phyloP scores from a whole-genome alignment of 2,329 filamentous ascomycete species.

The Botrytis aclada region DNA sequence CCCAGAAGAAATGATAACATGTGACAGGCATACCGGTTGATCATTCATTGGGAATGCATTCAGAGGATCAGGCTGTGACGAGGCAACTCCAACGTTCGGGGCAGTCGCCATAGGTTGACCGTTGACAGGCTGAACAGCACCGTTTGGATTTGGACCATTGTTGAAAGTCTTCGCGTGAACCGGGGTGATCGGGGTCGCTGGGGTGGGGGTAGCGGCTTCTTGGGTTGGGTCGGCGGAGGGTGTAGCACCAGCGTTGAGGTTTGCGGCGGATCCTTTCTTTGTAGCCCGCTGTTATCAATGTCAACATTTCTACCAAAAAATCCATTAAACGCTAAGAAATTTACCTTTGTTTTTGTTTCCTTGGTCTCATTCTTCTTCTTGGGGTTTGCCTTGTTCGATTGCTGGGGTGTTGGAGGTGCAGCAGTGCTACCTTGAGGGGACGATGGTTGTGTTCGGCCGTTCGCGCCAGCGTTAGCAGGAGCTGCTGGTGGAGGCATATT shows the following conservation, averaged over 20 bases:
- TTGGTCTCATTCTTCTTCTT: constrained; percentile 86
- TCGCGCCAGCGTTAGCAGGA: constrained; percentile 49
- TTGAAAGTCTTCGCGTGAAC: constrained; percentile 50
- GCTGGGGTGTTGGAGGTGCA: constrained; percentile 73
- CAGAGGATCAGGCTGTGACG: constrained; percentile 47
- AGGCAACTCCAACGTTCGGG: constrained; percentile 42
- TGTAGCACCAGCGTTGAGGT: constrained; percentile 52
- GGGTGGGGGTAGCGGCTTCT: constrained; percentile 58
- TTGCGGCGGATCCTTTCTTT: constrained; percentile 63
- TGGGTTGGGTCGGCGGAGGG: constrained; percentile 54
- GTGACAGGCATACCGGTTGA: constrained; percentile 24
- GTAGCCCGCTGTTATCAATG: constrained; percentile 38
- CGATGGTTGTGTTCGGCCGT: constrained; percentile 56
- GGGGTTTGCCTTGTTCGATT: constrained; percentile 67
- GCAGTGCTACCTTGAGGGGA: constrained; percentile 61
- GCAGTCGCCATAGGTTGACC: constrained; percentile 44
- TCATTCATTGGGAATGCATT: constrained; percentile 48
- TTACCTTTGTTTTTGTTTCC: constrained; percentile 71
- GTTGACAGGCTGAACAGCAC: constrained; percentile 42
- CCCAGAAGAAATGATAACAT: neutral
- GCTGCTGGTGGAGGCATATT: constrained; percentile 66
- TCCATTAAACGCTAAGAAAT: constrained; percentile 37
- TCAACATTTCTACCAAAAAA: constrained; percentile 39
- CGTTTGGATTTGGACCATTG: constrained; percentile 42
- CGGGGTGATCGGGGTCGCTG: constrained; percentile 63